Evolutionary conservation across 2,329 filamentous ascomycete genomes (phyloP).

Genomic region (Septoria linicola): DNA sequence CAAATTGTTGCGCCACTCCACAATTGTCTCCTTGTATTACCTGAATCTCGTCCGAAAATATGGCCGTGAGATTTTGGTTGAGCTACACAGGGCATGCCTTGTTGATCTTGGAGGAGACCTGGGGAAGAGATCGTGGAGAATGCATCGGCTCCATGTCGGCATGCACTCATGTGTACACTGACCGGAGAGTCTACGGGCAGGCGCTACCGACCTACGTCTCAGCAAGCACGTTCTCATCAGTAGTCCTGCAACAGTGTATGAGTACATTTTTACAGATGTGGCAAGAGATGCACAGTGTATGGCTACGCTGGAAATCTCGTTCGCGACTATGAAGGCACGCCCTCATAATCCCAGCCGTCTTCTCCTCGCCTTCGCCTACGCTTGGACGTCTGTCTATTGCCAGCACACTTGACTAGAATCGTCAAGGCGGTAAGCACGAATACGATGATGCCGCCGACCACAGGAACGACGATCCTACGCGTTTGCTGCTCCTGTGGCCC

Average conservation of each 20-base stretch:
- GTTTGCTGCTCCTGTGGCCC: slow-evolving; percentile 38
- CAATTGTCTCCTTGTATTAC: not conserved
- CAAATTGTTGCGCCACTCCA: not conserved
- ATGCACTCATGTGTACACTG: too few species aligned
- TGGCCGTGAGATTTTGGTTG: not conserved
- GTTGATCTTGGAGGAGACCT: too few species aligned
- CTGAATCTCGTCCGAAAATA: not conserved
- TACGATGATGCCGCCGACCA: slow-evolving; percentile 62
- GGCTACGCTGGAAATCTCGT: not conserved
- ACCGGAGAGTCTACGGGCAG: too few species aligned
- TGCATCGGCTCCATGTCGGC: too few species aligned
- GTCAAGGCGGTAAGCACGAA: slow-evolving; percentile 61
- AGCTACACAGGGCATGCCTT: too few species aligned
- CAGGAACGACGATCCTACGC: slow-evolving; percentile 58
- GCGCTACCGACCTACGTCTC: too few species aligned
- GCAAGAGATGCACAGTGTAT: too few species aligned
- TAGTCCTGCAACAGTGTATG: too few species aligned
- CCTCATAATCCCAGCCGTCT: slow-evolving; percentile 66
- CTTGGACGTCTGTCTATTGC: slow-evolving; percentile 57
- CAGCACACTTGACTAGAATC: slow-evolving; percentile 63
- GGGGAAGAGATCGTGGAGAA: too few species aligned
- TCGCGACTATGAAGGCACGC: slow-evolving; percentile 52
- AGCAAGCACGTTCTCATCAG: too few species aligned
- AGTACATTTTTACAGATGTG: too few species aligned
- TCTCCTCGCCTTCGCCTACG: slow-evolving; percentile 46